A percentile compares a stretch with the other conserved stretches of the same genome.
These are phyloP conservation scores for Hyphodiscus hymeniophilus DNA, from an alignment of 495 filamentous ascomycete species.

Conservation along the genomic window DNA sequence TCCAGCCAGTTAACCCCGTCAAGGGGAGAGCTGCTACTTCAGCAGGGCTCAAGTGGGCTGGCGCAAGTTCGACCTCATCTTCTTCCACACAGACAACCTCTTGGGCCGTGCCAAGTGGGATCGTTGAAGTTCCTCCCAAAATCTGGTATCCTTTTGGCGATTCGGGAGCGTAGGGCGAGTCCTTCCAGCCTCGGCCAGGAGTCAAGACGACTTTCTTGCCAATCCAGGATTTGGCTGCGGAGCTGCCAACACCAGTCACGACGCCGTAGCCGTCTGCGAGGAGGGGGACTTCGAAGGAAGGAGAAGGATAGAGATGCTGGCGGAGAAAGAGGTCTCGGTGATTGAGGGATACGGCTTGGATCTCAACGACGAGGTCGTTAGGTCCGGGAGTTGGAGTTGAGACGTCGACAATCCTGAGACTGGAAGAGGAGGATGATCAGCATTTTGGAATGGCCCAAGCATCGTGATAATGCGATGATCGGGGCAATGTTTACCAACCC, in stretches of 20 bases:
- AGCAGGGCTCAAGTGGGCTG: conserved; percentile 56
- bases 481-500: no score
- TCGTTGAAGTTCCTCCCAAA: conserved; percentile 59
- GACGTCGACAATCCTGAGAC: conserved; percentile 51
- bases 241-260: conserved; percentile 54
- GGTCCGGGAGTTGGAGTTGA: conserved; percentile 53
- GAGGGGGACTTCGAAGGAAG: conserved; percentile 66
- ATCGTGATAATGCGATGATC: no score
- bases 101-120: conserved; percentile 58
- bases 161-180: conserved; percentile 65
- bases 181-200: conserved; percentile 67
- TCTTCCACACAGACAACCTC: conserved; percentile 63
- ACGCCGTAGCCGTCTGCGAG: conserved; percentile 71
- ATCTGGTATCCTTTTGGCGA: conserved; percentile 52
- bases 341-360: conserved; percentile 76
- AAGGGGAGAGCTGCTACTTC: conserved; percentile 79
- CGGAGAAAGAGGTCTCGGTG: conserved; percentile 90
- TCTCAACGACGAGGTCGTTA: conserved; percentile 56
- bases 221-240: conserved; percentile 35
- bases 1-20: conserved; percentile 79
- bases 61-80: conserved; percentile 64
- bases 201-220: conserved; percentile 65
- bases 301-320: conserved; percentile 79
- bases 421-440: conserved; percentile 23
- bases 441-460: no score